Base-by-base conservation (phyloP, 1,284 basidiomycete genomes). In the Rhodotorula sp. region DNA sequence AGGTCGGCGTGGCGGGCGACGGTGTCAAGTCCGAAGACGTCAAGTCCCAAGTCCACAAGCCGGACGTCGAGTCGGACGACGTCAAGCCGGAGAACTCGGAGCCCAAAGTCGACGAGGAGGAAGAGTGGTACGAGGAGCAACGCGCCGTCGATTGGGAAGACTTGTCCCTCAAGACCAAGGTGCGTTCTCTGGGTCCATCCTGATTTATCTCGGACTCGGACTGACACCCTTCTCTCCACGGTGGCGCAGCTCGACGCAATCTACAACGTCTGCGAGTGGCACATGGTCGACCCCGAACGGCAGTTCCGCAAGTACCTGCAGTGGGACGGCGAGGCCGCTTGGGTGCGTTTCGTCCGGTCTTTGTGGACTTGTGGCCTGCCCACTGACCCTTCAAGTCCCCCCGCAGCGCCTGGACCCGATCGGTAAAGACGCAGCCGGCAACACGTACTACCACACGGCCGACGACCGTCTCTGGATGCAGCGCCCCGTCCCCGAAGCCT, bases 371-470 rank as follows among this genome's bases (percentile, higher is more conserved):
- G 34, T 34, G 4, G 4, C 34, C 34, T 34, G 34, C 7, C 34
- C 19, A 60, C 45, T 64, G 26, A 47, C 45, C 54, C 28, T n/a
- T 28, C 38, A 7, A 34, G 34, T 21, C n/a, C 19, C 55, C 54
- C 12, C 31, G 56, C 77, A 93, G 91, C 87, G 92, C 45, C 88
- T 91, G 66, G 90, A 93, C 78, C 92, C 93, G 3, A 87, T 93
- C 75, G 93, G 93, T 14, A 91, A 90, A 78, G 93, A 95, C 78
- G 84, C 86, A 26, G 88, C 89, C 77, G 85, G 84, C 31, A 93
- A 93, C 80, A 88, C 90, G 0, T 95, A 94, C 80, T 94, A 91
- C 92, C 83, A 93, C 28, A 91, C 94, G 76, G 92, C 92, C 87
- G 87, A 86, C 70, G 90, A 93, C 78, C 89, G 93, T 26, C 84